Base-by-base conservation (phyloP, 371 early-diverging fungal species). In the Chytridium lagenaria region DNA sequence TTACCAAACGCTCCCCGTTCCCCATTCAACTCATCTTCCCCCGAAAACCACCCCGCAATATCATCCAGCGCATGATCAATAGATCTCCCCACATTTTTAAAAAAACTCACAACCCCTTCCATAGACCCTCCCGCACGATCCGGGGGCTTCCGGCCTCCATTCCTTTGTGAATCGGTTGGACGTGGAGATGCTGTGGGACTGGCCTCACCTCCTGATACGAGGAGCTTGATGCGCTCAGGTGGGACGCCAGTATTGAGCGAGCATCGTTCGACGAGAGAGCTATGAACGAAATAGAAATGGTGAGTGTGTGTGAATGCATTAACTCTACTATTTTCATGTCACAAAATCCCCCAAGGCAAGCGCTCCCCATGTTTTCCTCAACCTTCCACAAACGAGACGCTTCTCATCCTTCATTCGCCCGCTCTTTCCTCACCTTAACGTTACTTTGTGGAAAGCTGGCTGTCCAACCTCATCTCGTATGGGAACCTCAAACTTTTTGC, bases 141-240 rank as follows among this genome's bases (percentile, higher is more conserved):
- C 36, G 30, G 34, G n/a, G n/a, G n/a, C n/a, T n/a, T n/a, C 12
- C 61, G 34, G 7, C 61, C 37, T 10, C 36, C 36, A 10, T 31
- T 30, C 19, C 36, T 12, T 37, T 16, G 61, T 26, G 67, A 7
- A 34, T 5, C 1, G 31, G 44, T 10, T 10, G 51, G 64, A 50
- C 10, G 57, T n/a, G 39, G 50, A 19, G 31, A 26, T 28, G 39
- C 34, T 31, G 30, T 19, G 12, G n/a, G n/a, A 49, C 7, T 2
- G 22, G 16, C 23, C 75, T 44, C 68, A 83, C 83, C 80, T 75
- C 80, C 80, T 2, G 72, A 34, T 30, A 70, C 55, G 28, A 79
- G 40, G n/a, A 83, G 75, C 70, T 79, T 80, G 52, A 80, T 79
- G 19, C 72, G 51, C 23, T 77, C 76, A 22, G 50, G 40, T 15